Conservation (phyloP, 495 filamentous ascomycete species). For the Pyrenula aspistea region DNA sequence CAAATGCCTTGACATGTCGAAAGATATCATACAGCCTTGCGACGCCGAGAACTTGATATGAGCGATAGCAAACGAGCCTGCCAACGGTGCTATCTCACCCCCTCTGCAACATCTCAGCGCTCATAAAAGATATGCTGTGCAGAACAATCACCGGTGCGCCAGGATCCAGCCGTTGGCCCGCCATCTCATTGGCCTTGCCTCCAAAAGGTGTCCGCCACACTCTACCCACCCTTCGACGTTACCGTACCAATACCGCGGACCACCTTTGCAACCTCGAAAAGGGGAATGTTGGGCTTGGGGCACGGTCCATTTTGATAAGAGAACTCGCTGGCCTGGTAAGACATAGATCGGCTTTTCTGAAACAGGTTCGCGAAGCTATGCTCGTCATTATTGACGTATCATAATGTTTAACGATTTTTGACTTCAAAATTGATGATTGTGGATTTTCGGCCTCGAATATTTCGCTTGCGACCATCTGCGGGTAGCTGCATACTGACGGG, state of each 20-base stretch:
- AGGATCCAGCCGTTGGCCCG: neutral
- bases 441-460: too few species aligned
- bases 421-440: too few species aligned
- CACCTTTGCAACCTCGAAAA: neutral
- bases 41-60: neutral
- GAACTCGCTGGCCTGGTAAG: neutral
- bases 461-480: neutral
- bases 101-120: neutral
- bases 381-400: too few species aligned
- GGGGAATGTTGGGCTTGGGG: neutral
- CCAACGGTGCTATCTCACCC: neutral
- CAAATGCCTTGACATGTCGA: neutral
- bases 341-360: neutral
- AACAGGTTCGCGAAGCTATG: too few species aligned
- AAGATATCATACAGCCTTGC: neutral
- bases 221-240: neutral
- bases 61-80: too few species aligned
- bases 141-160: neutral
- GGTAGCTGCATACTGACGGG: neutral
- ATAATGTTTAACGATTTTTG: too few species aligned
- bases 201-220: neutral
- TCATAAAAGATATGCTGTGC: neutral
- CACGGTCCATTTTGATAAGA: neutral
- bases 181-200: neutral
- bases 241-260: neutral